Evolutionary conservation across 371 early-diverging fungal genomes (phyloP), one percentile per base, ranked within the genome.

Genomic region (Rhizoclosmatium hyalinum): DNA sequence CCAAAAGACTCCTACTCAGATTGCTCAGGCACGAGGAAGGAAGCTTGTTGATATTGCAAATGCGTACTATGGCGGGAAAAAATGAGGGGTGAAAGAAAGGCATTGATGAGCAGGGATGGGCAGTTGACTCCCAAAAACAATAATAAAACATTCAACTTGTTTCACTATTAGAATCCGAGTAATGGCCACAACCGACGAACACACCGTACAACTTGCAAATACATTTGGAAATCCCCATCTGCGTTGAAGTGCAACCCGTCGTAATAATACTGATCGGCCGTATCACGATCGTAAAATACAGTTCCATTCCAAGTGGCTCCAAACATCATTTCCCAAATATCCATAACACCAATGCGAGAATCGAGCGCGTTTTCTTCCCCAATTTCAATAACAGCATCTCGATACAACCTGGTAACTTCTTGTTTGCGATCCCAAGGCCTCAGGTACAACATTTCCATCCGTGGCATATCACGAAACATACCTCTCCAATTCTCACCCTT

Each of bases 11-110:
- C 95, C 98, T 8, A 85, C 90, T 57, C 93, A 96, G 65, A 91
- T 99, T 83, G 97, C 98, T 39, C 88, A 88, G 79, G 88, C 90
- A 74, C 88, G 98, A 67, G 99, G 99, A 53, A 89, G 94, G 82
- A 94, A 93, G 61, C 84, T 98, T 62, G 89, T 92, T 47, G 99
- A 98, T 79, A 94, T 98, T 39, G 79, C 82, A 32, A 75, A 71
- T 67, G 75, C 82, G 6, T 88, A 87, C 60, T 87, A 80, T 65
- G 87, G 87, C 14, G 68, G 60, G 41, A 72, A 72, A 24, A 32
- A 56, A 6, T 72, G 62, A 69, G 32, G 32, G 32, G 32, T 32
- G 32, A 58, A n/a, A 68, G 19, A 54, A 54, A 19, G 55, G 55
- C 55, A 24, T 21, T 41, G 50, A 50, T 50, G 50, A 50, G 17